Evolutionary conservation across 2,329 filamentous ascomycete genomes (phyloP).

Genomic region (Verticillium nubilum): DNA sequence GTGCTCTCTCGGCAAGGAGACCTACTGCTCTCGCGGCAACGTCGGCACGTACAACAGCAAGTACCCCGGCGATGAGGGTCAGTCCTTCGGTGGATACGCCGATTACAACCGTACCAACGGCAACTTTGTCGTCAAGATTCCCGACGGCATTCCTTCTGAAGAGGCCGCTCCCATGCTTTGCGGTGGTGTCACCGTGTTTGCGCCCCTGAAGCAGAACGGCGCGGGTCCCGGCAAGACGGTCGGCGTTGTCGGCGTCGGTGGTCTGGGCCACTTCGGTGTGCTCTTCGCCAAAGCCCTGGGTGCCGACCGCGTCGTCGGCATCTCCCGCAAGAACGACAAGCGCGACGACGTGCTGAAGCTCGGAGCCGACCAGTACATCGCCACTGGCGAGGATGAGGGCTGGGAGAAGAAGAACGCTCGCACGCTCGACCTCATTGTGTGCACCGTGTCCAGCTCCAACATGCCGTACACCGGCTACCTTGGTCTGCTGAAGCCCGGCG

Average conservation of each 20-base stretch:
- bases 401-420: constrained; percentile 48
- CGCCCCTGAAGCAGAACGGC: constrained; percentile 15
- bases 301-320: constrained; percentile 5
- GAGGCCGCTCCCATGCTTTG: constrained; percentile 6
- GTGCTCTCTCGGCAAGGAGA: constrained; percentile 63
- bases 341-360: constrained; percentile 7
- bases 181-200: constrained; percentile 19
- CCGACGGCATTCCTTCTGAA: constrained; percentile 1
- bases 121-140: constrained; percentile 33
- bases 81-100: constrained; percentile 57
- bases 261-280: constrained; percentile 18
- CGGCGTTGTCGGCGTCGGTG: constrained; percentile 16
- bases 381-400: constrained; percentile 34
- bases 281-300: constrained; percentile 10
- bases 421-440: constrained; percentile 53
- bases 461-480: constrained; percentile 54
- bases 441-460: constrained; percentile 39
- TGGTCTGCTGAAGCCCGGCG: constrained; percentile 47
- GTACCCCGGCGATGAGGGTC: constrained; percentile 52
- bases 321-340: constrained; percentile 1
- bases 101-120: constrained; percentile 40
- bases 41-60: constrained; percentile 54
- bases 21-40: constrained; percentile 55
- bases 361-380: constrained; percentile 14
- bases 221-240: constrained; percentile 24